These are phyloP conservation scores for Tetraselmis chui DNA, from an alignment of 139 green algal genomes.

Conservation along the genomic window DNA sequence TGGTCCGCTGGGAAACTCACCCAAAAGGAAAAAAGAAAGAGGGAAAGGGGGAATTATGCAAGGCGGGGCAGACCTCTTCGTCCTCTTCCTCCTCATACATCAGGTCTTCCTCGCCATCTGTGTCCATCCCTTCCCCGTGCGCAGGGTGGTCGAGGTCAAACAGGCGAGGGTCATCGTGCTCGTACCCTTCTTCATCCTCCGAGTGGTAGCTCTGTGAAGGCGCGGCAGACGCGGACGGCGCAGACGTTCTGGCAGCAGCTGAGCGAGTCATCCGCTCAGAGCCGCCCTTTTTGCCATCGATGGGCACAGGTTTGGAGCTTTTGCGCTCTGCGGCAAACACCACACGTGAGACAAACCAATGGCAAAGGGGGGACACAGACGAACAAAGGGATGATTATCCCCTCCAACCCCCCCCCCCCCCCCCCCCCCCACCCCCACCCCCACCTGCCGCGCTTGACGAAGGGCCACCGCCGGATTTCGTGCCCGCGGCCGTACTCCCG, in stretches of 20 bases:
- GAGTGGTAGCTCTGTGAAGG: constrained; percentile 1
- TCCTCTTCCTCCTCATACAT: constrained; percentile 44
- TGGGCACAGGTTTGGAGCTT: neutral
- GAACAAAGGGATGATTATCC: too few species aligned
- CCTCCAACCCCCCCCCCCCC: too few species aligned
- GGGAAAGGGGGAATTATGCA: too few species aligned
- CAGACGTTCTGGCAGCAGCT: constrained; percentile 31
- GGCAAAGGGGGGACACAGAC: too few species aligned
- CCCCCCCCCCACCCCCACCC: too few species aligned
- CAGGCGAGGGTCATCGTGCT: too few species aligned
- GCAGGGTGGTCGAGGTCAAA: neutral
- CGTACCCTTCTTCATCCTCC: constrained; percentile 6
- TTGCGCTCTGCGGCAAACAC: neutral
- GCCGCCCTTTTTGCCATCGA: neutral
- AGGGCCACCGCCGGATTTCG: neutral
- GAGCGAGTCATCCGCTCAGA: constrained; percentile 48
- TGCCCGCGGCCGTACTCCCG: neutral
- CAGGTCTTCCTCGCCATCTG: constrained; percentile 37
- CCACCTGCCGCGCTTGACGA: neutral
- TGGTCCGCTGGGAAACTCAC: too few species aligned
- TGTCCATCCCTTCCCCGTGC: constrained; percentile 32
- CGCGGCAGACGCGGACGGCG: constrained; percentile 21
- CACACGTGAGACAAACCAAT: too few species aligned
- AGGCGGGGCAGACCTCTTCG: constrained; percentile 10
- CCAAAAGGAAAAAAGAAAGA: too few species aligned